Base-by-base conservation (phyloP, 257 asterid species). In the Henckelia pumila region DNA sequence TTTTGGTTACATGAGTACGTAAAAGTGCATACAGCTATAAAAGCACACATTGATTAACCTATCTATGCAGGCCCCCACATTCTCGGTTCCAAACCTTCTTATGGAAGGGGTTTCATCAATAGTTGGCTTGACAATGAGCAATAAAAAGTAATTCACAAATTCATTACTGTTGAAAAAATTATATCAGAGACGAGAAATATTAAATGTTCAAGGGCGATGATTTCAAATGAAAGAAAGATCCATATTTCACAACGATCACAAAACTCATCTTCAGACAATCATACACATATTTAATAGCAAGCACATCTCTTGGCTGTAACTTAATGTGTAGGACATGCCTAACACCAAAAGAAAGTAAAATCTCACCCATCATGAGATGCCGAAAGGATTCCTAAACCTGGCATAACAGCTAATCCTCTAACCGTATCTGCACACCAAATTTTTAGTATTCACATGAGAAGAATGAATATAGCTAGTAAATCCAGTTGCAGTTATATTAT, bases 311-410 rank as follows among this genome's bases (percentile, higher is more conserved):
- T 6, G 21, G 63, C 52, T 30, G 30, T 23, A 10, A 47, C 58
- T 56, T 13, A 64, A 58, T 35, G 19, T 49, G 24, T 40, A 26
- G 53, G 59, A 55, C 56, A 63, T 0, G 50, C 67, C 58, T 49
- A 75, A 44, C 21, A 53, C 16, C 52, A 25, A 69, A 44, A 61
- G 49, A 14, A 5, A 57, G 16, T 50, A 59, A 73, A 55, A 76
- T 60, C 60, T 71, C 77, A 91, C 99, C 99, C 96, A 81, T 94
- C 99, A 78, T 94, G 99, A 47, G 99, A 94, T 61, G 99, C 93
- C 44, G 99, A 94, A 66, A 94, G 83, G 71, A 94, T 69, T 79
- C 99, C 99, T 66, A 91, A 68, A 61, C 79, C 83, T 57, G 95
- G 96, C 91, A 94, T 84, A 52, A 78, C 73, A 28, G 97, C 97